phyloP scores from a whole-genome alignment of 2,329 filamentous ascomycete genomes.

The Aspergillus sclerotialis region DNA sequence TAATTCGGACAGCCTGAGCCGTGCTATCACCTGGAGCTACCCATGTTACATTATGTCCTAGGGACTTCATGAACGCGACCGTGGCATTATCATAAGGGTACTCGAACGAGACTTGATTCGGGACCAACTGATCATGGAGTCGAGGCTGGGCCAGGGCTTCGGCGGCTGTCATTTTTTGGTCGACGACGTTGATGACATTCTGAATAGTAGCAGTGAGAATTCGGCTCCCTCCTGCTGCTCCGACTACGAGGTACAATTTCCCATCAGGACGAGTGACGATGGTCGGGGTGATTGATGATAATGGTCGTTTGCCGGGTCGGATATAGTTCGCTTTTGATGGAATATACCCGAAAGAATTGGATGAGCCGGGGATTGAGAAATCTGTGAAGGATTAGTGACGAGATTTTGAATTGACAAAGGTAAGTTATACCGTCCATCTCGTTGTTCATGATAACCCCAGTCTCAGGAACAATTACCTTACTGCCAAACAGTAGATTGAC shows the following conservation, averaged over 20 bases:
- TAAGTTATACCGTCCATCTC: conserved; percentile 52
- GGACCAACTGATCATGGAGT: conserved; percentile 76
- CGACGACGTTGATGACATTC: conserved; percentile 65
- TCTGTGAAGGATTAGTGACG: no score
- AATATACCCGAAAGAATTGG: conserved; percentile 78
- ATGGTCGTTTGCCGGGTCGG: conserved; percentile 68
- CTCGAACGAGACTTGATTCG: conserved; percentile 63
- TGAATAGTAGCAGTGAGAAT: conserved; percentile 78
- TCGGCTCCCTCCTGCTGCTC: conserved; percentile 71
- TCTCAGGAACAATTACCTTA: conserved; percentile 68
- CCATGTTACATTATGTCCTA: conserved; percentile 68
- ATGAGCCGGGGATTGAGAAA: conserved; percentile 72
- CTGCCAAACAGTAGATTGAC: conserved; percentile 83
- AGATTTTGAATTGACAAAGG: no score
- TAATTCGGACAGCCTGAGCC: conserved; percentile 61
- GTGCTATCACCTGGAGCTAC: conserved; percentile 57
- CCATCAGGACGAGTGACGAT: conserved; percentile 64
- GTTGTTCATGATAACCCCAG: conserved; percentile 70
- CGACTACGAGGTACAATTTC: conserved; percentile 61
- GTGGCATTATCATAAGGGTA: conserved; percentile 59
- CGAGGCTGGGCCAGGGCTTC: conserved; percentile 61
- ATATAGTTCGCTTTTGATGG: conserved; percentile 78
- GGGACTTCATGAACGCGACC: conserved; percentile 53
- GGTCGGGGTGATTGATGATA: conserved; percentile 74
- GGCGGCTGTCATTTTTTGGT: conserved; percentile 53